These are phyloP conservation scores for Rhodotorula sp. DNA, from an alignment of 1,284 basidiomycete genomes.

Conservation along the genomic window DNA sequence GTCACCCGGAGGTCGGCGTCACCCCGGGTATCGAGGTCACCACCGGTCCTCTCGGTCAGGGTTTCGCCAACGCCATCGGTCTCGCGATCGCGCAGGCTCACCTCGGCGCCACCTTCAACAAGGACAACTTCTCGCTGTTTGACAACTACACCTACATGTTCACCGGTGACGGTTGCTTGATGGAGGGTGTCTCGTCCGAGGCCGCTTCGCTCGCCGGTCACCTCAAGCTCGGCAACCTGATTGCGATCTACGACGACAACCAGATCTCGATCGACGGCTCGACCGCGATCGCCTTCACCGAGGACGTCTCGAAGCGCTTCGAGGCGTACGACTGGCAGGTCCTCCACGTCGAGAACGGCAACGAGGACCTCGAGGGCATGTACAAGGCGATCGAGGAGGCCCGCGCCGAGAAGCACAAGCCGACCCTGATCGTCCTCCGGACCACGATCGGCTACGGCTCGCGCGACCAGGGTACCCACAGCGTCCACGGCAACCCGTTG, in stretches of 20 bases:
- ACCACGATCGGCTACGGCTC: slow-evolving; percentile 95
- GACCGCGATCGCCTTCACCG: slow-evolving; percentile 88
- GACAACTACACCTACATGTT: slow-evolving; percentile 81
- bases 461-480: slow-evolving; percentile 84
- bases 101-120: slow-evolving; percentile 83
- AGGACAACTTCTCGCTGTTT: slow-evolving; percentile 75
- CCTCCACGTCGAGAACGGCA: slow-evolving; percentile 53
- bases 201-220: slow-evolving; percentile 88
- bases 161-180: slow-evolving; percentile 89
- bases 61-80: slow-evolving; percentile 87
- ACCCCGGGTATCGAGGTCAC: slow-evolving; percentile 94
- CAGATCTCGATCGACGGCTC: slow-evolving; percentile 95
- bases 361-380: slow-evolving; percentile 74
- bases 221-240: slow-evolving; percentile 86
- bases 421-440: slow-evolving; percentile 69
- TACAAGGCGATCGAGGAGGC: slow-evolving; percentile 76
- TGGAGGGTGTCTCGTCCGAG: slow-evolving; percentile 91
- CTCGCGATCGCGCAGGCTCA: slow-evolving; percentile 90
- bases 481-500: slow-evolving; percentile 86
- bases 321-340: slow-evolving; percentile 92
- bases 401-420: slow-evolving; percentile 72
- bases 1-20: slow-evolving; percentile 68
- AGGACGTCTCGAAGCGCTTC: slow-evolving; percentile 86
- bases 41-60: slow-evolving; percentile 92
- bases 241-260: slow-evolving; percentile 86